Conservation (phyloP, 441 rosid genomes). For the Corymbia citriodora region DNA sequence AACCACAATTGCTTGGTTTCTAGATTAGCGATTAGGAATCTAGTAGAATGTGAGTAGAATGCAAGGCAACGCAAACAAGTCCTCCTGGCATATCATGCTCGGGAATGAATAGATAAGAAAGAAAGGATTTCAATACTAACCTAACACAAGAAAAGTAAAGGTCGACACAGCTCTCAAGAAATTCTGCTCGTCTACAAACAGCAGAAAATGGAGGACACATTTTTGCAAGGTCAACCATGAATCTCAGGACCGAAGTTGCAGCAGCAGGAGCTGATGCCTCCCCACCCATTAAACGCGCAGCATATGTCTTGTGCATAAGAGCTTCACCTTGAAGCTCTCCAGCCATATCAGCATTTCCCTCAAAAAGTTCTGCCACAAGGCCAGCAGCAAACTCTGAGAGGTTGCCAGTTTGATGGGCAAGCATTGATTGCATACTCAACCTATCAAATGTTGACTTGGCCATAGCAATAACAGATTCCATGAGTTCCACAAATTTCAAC, state of each 20-base stretch:
- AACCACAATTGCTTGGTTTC: neutral
- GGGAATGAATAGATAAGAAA: neutral
- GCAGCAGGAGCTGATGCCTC: constrained; percentile 99
- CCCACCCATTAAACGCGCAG: constrained; percentile 99
- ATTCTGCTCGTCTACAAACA: constrained; percentile 90
- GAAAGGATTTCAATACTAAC: constrained; percentile 42
- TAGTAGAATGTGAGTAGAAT: neutral
- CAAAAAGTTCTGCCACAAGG: constrained; percentile 94
- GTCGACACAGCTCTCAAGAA: constrained; percentile 92
- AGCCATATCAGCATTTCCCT: constrained; percentile 85
- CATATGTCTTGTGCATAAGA: constrained; percentile 99
- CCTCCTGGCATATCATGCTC: neutral
- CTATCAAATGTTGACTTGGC: constrained; percentile 96
- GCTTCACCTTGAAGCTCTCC: constrained; percentile 99
- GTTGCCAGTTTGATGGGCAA: constrained; percentile 89
- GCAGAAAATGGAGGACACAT: constrained; percentile 97
- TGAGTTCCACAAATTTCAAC: constrained; percentile 86
- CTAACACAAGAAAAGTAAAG: constrained; percentile 98
- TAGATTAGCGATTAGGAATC: neutral
- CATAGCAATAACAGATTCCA: constrained; percentile 96
- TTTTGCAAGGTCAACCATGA: constrained; percentile 99
- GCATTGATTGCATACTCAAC: constrained; percentile 84
- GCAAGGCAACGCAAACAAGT: neutral
- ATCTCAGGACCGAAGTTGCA: constrained; percentile 96
- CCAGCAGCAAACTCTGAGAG: constrained; percentile 88